These are phyloP conservation scores for Spergularia bocconei DNA, from an alignment of 148 eudicot species.

Conservation along the genomic window DNA sequence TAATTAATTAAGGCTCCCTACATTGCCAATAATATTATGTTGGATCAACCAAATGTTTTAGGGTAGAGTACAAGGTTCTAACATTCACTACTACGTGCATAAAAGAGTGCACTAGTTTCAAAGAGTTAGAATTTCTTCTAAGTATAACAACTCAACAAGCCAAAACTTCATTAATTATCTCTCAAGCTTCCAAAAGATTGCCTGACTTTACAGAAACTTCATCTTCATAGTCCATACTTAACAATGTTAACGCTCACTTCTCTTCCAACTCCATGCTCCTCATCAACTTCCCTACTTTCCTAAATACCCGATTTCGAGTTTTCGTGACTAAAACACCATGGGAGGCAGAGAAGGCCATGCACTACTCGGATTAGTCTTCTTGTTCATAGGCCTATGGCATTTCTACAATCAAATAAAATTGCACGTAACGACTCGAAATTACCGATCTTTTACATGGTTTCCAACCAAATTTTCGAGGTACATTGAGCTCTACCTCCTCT, in stretches of 20 bases:
- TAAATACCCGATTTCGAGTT: no score
- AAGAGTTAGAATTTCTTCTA: constrained; percentile 9
- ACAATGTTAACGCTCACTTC: background rate
- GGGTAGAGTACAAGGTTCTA: constrained; percentile 24
- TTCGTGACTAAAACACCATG: constrained; percentile 11
- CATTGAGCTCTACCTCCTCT: constrained; percentile 36
- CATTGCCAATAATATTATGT: background rate
- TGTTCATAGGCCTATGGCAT: constrained; percentile 38
- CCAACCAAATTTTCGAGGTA: constrained; percentile 36
- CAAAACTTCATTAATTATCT: constrained; percentile 1
- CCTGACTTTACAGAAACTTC: constrained; percentile 27
- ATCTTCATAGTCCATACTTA: constrained; percentile 14
- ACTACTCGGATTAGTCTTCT: constrained; percentile 27
- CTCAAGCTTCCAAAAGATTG: constrained; percentile 20
- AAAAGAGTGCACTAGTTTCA: constrained; percentile 10
- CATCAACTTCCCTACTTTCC: background rate
- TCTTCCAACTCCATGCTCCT: background rate
- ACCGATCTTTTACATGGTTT: constrained; percentile 36
- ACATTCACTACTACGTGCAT: background rate
- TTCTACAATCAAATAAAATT: constrained; percentile 33
- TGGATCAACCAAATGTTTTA: background rate
- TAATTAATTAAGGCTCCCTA: background rate
- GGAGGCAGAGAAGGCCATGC: constrained; percentile 34
- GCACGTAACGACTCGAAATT: constrained; percentile 26
- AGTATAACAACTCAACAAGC: no score